Conservation (phyloP, 2,329 filamentous ascomycete genomes). For the Verticillium nubilum region DNA sequence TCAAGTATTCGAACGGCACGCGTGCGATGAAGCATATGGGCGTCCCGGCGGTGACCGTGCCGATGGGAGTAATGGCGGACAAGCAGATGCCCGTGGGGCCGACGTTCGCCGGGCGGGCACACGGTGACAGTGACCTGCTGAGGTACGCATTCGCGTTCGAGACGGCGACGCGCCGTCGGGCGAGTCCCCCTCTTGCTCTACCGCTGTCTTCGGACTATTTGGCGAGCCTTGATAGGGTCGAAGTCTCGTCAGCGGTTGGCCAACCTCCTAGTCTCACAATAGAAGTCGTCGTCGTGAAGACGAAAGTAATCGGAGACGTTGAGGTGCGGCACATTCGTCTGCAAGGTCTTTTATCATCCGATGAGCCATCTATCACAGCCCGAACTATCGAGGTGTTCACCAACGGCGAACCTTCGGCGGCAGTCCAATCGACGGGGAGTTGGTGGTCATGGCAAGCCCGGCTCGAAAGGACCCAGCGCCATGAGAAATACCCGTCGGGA, state of each 20-base stretch:
- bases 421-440: neutral
- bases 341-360: neutral
- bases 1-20: slow-evolving; percentile 49
- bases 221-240: neutral
- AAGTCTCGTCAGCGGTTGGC: neutral
- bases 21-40: slow-evolving; percentile 47
- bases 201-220: neutral
- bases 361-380: neutral
- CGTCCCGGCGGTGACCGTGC: slow-evolving; percentile 46
- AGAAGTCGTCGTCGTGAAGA: neutral
- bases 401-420: neutral
- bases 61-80: slow-evolving; percentile 43
- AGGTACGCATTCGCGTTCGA: slow-evolving; percentile 10
- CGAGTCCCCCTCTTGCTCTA: neutral
- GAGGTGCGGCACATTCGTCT: neutral
- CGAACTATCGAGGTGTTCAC: neutral
- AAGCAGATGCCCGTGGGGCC: slow-evolving; percentile 46
- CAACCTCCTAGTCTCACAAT: neutral
- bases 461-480: neutral
- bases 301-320: neutral
- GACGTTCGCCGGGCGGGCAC: slow-evolving; percentile 44
- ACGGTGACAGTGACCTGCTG: slow-evolving; percentile 31
- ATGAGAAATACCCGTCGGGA: slow-evolving; percentile 1
- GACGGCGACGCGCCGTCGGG: neutral
- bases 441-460: neutral